Percentiles rank a stretch among this genome's conserved stretches.
Evolutionary conservation across 2,329 filamentous ascomycete genomes (phyloP).

Genomic region (Iodosphaeria phyllophila): DNA sequence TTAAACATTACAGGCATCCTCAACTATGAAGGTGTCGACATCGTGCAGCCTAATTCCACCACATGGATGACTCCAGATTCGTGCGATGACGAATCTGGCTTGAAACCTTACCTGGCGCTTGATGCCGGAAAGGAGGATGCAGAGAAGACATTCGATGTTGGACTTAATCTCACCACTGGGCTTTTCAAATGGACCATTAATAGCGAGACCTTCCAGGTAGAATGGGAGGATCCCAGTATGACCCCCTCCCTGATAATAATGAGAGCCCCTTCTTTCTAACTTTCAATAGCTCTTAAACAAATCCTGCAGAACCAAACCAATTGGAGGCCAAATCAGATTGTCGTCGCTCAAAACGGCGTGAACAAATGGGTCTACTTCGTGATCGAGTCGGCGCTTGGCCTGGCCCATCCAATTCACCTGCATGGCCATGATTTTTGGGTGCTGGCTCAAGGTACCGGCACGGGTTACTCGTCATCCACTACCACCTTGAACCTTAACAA

Average conservation of each 20-base stretch:
- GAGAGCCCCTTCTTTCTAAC: background rate
- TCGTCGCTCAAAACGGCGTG: conserved; percentile 6
- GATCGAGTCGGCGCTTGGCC: conserved; percentile 4
- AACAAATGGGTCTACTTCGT: conserved; percentile 12
- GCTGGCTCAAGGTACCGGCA: conserved; percentile 11
- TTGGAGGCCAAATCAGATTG: conserved; percentile 7
- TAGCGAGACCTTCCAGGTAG: conserved; percentile 19
- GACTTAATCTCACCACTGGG: conserved; percentile 7
- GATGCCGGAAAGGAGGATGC: conserved; percentile 9
- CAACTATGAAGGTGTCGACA: conserved; percentile 13
- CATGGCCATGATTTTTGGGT: conserved; percentile 20
- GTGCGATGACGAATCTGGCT: conserved; percentile 17
- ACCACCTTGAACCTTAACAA: conserved; percentile 16
- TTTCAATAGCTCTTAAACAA: conserved; percentile 10
- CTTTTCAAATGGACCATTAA: conserved; percentile 26
- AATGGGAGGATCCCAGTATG: conserved; percentile 20
- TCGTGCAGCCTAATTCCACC: conserved; percentile 2
- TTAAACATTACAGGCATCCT: conserved; percentile 27
- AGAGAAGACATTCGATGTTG: conserved; percentile 9
- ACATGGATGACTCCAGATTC: conserved; percentile 1
- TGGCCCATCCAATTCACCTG: conserved; percentile 17
- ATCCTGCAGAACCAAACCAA: conserved; percentile 5
- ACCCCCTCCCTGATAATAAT: conserved; percentile 6
- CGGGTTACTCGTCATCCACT: conserved; percentile 9
- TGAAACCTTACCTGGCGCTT: conserved; percentile 13